Evolutionary conservation across 2,329 filamentous ascomycete species (phyloP), one percentile per base, ranked within the genome.

Genomic region (Epichloe gansuensis): DNA sequence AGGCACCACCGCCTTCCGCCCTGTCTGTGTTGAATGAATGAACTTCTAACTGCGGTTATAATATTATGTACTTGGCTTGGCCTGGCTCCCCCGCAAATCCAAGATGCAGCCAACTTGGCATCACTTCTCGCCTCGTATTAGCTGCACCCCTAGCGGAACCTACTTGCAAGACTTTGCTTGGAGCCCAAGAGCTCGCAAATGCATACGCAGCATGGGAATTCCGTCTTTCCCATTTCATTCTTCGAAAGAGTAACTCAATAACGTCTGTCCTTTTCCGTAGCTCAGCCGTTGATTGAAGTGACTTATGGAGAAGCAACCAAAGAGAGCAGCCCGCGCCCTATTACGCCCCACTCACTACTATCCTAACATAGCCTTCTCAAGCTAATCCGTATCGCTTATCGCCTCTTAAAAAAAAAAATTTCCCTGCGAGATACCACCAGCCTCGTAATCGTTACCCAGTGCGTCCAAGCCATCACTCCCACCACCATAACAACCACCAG

Each of bases 361-460:
- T 8, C 27, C 27, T 3, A 21, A 21, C 17, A 21, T 17, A 9
- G 7, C 8, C 8, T 31, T 9, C 8, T 8, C 27, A 31, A 31
- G 27, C 27, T 31, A 31, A 31, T 8, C 36, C 50, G 54, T 56
- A 57, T 56, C 55, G 52, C 51, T 55, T 50, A 47, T 55, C 53
- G 43, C 45, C 15, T n/a, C 4, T n/a, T 34, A 43, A 47, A 50
- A 50, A 47, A 50, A 50, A 54, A 50, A 51, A 48, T 27, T 35
- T 40, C 9, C 3, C 23, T 25, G n/a, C 6, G 8, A 48, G 36
- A 40, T 1, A 48, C 5, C 36, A 23, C 31, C n/a, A 36, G n/a
- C 34, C 31, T 4, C 45, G 12, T 6, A 4, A 25, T 4, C 45
- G 12, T 6, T 7, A 25, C 34, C 11, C n/a, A 42, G 40, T 11